Evolutionary conservation across 495 filamentous ascomycete genomes (phyloP).

Genomic region (Neurospora pannonica): DNA sequence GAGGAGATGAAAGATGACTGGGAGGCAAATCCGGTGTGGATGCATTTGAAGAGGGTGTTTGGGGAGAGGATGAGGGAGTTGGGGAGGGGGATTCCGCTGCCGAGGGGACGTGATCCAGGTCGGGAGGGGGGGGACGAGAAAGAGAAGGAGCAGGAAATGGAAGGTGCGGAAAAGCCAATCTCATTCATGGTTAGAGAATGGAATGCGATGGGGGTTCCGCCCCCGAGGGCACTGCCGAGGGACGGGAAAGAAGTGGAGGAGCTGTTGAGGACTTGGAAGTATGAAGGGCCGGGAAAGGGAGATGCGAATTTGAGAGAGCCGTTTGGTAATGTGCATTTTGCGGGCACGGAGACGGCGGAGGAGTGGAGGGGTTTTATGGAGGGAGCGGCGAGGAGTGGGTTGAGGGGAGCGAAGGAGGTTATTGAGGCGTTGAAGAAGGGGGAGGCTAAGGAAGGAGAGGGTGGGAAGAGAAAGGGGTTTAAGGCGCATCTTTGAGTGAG

Average conservation of each 20-base stretch:
- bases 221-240: slow-evolving; percentile 1
- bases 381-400: slow-evolving; percentile 32
- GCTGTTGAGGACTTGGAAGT: not conserved
- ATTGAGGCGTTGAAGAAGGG: slow-evolving; percentile 3
- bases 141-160: not conserved
- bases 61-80: not conserved
- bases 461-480: not conserved
- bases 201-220: not conserved
- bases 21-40: not conserved
- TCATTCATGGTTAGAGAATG: not conserved
- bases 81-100: not conserved
- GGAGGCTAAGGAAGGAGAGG: accelerated
- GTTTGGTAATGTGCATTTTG: slow-evolving; percentile 37
- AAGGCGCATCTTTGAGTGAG: not conserved
- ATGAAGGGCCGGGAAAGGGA: slow-evolving; percentile 2
- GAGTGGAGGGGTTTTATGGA: slow-evolving; percentile 45
- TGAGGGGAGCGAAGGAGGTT: slow-evolving; percentile 31
- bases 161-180: not conserved
- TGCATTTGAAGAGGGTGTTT: slow-evolving; percentile 3
- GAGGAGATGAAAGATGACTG: not conserved
- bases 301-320: slow-evolving; percentile 15
- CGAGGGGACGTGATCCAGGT: not conserved
- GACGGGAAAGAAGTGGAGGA: not conserved
- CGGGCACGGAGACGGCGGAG: slow-evolving; percentile 33
- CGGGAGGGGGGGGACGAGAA: not conserved